Evolutionary conservation across 805 yeast species (phyloP).

Genomic region (Debaryomyces prosopidis): DNA sequence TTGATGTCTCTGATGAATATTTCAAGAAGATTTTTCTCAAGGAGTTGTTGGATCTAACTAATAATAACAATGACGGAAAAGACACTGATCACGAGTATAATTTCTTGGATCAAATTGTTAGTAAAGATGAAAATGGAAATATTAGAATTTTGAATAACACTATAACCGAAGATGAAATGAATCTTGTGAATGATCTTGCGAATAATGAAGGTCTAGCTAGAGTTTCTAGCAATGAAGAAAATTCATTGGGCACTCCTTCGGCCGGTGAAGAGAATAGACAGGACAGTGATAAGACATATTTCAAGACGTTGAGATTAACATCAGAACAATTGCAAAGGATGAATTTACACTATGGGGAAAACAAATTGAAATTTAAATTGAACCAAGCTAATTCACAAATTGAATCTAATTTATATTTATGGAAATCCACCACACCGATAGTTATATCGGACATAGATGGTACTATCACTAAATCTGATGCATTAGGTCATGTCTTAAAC

Average conservation of each 20-base stretch:
- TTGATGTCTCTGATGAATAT: slow-evolving; percentile 72
- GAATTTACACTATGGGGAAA: slow-evolving; percentile 74
- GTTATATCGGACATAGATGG: slow-evolving; percentile 98
- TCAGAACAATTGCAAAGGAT: slow-evolving; percentile 82
- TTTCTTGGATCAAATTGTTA: slow-evolving; percentile 38
- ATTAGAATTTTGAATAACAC: slow-evolving; percentile 49
- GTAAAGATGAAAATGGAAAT: slow-evolving; percentile 66
- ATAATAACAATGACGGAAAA: slow-evolving; percentile 10
- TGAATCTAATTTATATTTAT: slow-evolving; percentile 70
- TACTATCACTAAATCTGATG: slow-evolving; percentile 96
- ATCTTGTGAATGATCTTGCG: slow-evolving; percentile 22
- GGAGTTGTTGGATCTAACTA: slow-evolving; percentile 50
- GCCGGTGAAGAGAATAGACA: slow-evolving; percentile 13
- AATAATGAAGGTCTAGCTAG: slow-evolving; percentile 9
- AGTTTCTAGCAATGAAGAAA: slow-evolving; percentile 23
- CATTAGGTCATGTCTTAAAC: slow-evolving; percentile 91
- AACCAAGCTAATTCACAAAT: slow-evolving; percentile 81
- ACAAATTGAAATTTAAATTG: slow-evolving; percentile 75
- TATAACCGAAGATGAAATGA: slow-evolving; percentile 56
- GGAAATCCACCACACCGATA: slow-evolving; percentile 84
- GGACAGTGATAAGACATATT: slow-evolving; percentile 46
- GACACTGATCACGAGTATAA: slow-evolving; percentile 21
- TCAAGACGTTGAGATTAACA: slow-evolving; percentile 86
- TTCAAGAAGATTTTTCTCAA: slow-evolving; percentile 72
- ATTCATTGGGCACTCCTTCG: slow-evolving; percentile 10